phyloP scores from a whole-genome alignment of 129 eudicot species.

The Escallonia rubra region DNA sequence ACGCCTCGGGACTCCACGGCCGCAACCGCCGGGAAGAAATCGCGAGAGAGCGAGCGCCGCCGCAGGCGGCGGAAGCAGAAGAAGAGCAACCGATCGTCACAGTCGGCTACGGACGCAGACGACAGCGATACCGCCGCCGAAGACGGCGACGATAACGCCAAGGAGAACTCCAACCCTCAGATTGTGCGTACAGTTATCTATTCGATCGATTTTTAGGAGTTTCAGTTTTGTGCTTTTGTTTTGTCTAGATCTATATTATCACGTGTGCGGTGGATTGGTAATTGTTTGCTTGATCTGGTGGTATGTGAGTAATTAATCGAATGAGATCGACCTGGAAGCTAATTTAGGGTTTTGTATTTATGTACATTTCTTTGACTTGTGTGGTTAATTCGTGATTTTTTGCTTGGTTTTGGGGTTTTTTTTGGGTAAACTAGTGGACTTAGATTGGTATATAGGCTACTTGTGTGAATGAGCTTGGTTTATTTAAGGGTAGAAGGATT shows the following conservation, averaged over 20 bases:
- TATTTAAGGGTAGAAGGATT: neutral
- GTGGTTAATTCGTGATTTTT: neutral
- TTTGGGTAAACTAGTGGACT: too few relatives aligned
- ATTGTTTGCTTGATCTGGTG: too few relatives aligned
- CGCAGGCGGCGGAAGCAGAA: conserved; percentile 93
- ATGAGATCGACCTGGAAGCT: too few relatives aligned
- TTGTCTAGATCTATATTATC: neutral
- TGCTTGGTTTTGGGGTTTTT: neutral
- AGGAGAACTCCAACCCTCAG: conserved; percentile 59
- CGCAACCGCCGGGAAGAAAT: conserved; percentile 43
- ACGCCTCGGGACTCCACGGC: conserved; percentile 36
- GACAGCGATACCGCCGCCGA: conserved; percentile 26
- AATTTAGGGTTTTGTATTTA: too few relatives aligned
- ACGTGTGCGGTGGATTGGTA: neutral
- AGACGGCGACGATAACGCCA: conserved; percentile 37
- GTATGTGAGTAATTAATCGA: neutral
- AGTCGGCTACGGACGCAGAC: conserved; percentile 34
- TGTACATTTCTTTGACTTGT: too few relatives aligned
- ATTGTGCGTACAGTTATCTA: conserved; percentile 21
- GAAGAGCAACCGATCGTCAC: conserved; percentile 46
- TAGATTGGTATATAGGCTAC: too few relatives aligned
- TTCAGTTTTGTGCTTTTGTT: neutral
- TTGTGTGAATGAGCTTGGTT: too few relatives aligned
- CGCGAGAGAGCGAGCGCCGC: conserved; percentile 69
- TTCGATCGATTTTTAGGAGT: conserved; percentile 18